A percentile compares a stretch with the other conserved stretches of the same genome.
phyloP scores from a whole-genome alignment of 257 asterid genomes.

The Scutellaria baicalensis region DNA sequence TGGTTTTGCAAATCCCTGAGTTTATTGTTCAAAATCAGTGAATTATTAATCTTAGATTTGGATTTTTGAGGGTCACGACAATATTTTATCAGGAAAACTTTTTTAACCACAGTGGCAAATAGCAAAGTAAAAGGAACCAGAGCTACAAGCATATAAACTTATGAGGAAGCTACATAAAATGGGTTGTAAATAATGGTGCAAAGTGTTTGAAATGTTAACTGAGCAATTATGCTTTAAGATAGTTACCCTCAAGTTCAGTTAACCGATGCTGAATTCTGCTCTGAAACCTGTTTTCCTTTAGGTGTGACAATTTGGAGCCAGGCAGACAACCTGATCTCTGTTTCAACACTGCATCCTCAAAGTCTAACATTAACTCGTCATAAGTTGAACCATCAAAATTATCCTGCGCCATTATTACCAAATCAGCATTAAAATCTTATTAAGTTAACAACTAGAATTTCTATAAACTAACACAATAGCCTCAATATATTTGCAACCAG shows the following conservation, averaged over 20 bases:
- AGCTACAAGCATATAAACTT: constrained; percentile 3
- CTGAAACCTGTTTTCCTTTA: constrained; percentile 55
- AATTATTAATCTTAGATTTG: background rate
- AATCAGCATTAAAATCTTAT: background rate
- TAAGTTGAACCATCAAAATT: constrained; percentile 44
- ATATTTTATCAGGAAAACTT: background rate
- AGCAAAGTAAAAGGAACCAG: background rate
- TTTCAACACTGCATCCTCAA: constrained; percentile 67
- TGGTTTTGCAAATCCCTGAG: background rate
- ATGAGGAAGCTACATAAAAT: background rate
- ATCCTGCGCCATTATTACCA: constrained; percentile 40
- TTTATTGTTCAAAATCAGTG: background rate
- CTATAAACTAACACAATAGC: background rate
- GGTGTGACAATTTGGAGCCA: constrained; percentile 52
- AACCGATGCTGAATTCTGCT: constrained; percentile 69
- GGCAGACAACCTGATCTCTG: constrained; percentile 60
- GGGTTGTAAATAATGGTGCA: background rate
- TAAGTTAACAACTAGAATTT: background rate
- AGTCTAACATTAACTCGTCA: constrained; percentile 78
- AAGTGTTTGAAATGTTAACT: background rate
- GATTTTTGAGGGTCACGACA: background rate
- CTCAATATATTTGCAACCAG: background rate
- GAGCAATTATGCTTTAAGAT: background rate
- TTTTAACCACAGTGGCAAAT: background rate
- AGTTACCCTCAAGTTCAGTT: constrained; percentile 81